Percentiles rank a stretch among this genome's conserved stretches.
Conservation (phyloP, 2,329 filamentous ascomycete species). For the Ophiostoma triangulosporum region DNA sequence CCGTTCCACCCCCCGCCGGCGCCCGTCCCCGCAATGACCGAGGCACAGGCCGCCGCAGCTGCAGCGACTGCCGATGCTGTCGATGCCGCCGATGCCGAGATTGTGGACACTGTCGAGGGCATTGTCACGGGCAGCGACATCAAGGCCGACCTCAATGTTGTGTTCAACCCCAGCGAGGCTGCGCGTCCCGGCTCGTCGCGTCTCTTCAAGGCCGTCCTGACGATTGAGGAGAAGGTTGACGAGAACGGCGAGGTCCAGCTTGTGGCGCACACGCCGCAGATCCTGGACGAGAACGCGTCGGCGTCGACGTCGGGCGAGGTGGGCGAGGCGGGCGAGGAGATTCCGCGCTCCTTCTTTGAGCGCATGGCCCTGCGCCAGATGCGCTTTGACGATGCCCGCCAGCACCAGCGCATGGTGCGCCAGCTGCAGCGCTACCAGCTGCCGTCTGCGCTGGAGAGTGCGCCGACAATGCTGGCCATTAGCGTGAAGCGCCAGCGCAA, state of each 20-base stretch:
- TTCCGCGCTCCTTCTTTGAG: conserved; percentile 48
- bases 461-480: conserved; percentile 57
- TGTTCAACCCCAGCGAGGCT: conserved; percentile 23
- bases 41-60: conserved; percentile 9
- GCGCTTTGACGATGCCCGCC: conserved; percentile 38
- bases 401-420: conserved; percentile 19
- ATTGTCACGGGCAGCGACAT: conserved; percentile 38
- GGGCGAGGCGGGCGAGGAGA: not conserved
- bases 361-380: conserved; percentile 54
- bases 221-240: conserved; percentile 52
- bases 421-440: conserved; percentile 17
- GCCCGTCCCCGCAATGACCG: conserved; percentile 44
- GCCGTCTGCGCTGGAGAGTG: not conserved
- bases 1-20: conserved; percentile 79
- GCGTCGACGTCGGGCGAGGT: not conserved
- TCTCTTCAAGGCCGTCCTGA: conserved; percentile 51
- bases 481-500: conserved; percentile 87
- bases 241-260: conserved; percentile 46
- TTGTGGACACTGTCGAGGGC: conserved; percentile 1
- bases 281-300: conserved; percentile 17
- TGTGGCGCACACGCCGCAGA: conserved; percentile 44
- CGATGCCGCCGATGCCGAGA: not conserved
- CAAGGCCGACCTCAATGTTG: conserved; percentile 12
- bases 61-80: not conserved
- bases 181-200: conserved; percentile 22